Conservation (phyloP, 345 rosid genomes). For the Odontarrhena argentea region DNA sequence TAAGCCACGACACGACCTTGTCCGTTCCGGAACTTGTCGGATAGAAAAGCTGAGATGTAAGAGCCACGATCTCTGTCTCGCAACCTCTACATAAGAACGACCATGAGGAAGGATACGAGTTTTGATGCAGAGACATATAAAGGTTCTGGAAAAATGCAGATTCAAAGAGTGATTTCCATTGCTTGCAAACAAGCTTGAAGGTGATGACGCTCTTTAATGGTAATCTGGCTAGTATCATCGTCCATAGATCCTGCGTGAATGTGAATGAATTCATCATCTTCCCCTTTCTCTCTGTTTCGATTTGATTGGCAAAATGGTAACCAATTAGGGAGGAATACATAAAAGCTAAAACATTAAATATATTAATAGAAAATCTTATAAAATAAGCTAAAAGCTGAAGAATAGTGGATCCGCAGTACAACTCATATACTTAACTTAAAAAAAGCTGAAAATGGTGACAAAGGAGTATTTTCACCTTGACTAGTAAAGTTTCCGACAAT, state of each 20-base stretch:
- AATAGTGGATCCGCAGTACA: no score
- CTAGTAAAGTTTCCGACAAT: no score
- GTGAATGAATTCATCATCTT: not conserved
- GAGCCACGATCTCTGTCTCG: not conserved
- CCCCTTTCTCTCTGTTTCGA: not conserved
- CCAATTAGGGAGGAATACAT: no score
- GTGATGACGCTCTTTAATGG: no score
- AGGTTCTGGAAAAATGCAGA: not conserved
- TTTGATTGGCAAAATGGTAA: not conserved
- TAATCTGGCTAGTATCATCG: not conserved
- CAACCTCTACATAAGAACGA: not conserved
- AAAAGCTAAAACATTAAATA: no score
- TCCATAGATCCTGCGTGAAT: conserved; percentile 3
- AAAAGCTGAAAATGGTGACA: no score
- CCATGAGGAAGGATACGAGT: not conserved
- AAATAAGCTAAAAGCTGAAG: no score
- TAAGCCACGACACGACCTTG: not conserved
- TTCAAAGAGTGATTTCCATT: conserved; percentile 11
- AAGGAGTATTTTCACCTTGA: no score
- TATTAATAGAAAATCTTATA: no score
- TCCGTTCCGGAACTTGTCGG: not conserved
- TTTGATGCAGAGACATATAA: conserved; percentile 10
- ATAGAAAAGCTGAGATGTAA: not conserved
- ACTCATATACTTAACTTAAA: no score
- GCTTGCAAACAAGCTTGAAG: not conserved